Base-by-base conservation (phyloP, 2,329 filamentous ascomycete species). In the Epichloe brachyelytri region DNA sequence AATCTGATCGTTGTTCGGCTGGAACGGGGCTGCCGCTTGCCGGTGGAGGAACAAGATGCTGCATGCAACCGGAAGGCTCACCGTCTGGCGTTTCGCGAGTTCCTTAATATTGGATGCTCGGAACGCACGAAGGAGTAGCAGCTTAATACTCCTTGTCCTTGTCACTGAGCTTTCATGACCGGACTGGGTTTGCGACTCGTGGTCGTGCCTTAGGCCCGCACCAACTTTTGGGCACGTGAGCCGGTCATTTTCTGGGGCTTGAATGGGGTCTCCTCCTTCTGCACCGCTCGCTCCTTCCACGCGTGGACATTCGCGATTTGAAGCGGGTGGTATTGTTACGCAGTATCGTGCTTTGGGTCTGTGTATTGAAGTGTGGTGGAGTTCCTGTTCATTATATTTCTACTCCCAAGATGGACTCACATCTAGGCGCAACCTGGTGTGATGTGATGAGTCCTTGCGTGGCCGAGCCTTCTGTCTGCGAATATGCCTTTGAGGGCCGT, bases 121-220 rank as follows among this genome's bases (percentile, higher is more conserved):
- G 6, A 14, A 8, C 26, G 8, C 10, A 11, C 26, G 26, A 3
- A 30, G 26, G 3, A 11, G 8, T 11, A 11, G 26, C 26, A 30
- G 26, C 26, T 30, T 4, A 8, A 30, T 30, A 30, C 8, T 30
- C 26, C 26, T 4, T 38, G 36, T 38, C 14, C 36, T 15, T 38
- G 36, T 30, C 26, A 30, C 6, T 22, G 17, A 19, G n/a, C 19
- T 15, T 10, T 26, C 46, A 15, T 10, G 4, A 11, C 38, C 19
- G n/a, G 36, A 8, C 15, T 10, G 26, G 17, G 19, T 36, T 39
- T 33, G 34, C 14, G 34, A 22, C 17, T 48, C 37, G 8, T n/a
- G 33, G 14, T 11, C 30, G 14, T 49, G 48, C 48, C 44, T 48
- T 26, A 22, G 45, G 46, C 37, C 50, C 50, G 50, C 50, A 51